A percentile compares a stretch with the other conserved stretches of the same genome.
These are phyloP conservation scores for Eurotiales sp. DNA, from an alignment of 2,329 filamentous ascomycete genomes.

Conservation along the genomic window DNA sequence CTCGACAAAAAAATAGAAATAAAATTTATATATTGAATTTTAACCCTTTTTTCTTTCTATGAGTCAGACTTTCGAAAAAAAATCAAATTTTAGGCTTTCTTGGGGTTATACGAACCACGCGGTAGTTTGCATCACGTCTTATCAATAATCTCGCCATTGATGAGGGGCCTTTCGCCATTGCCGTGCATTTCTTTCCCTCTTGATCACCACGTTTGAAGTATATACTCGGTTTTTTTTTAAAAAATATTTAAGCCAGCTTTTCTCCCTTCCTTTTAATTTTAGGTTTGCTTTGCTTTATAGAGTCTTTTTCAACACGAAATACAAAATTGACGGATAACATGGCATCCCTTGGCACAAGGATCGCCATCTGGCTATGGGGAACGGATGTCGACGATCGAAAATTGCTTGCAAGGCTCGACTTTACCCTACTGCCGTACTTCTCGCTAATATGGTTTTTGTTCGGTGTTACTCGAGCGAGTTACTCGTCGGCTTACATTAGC, in stretches of 20 bases:
- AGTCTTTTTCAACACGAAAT: neutral
- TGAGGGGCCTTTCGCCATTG: no score
- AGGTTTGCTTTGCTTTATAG: neutral
- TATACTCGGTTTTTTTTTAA: neutral
- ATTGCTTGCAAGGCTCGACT: constrained; percentile 39
- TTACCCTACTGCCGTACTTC: constrained; percentile 43
- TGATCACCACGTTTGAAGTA: no score
- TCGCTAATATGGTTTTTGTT: constrained; percentile 49
- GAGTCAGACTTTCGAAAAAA: no score
- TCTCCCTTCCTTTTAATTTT: neutral
- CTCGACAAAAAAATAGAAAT: no score
- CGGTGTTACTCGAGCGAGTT: constrained; percentile 44
- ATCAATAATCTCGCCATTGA: no score
- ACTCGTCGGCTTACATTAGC: constrained; percentile 43
- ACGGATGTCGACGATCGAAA: constrained; percentile 8
- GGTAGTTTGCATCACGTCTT: no score
- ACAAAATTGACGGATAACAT: no score
- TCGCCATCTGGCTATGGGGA: constrained; percentile 15
- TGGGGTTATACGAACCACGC: no score
- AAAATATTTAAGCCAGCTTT: neutral
- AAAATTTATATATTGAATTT: no score
- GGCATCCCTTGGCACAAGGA: constrained; percentile 5
- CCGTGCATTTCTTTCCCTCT: no score
- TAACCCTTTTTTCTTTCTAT: no score
- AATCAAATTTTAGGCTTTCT: no score